Base-by-base conservation (phyloP, 2,329 filamentous ascomycete genomes). In the Monosporascus sp. region DNA sequence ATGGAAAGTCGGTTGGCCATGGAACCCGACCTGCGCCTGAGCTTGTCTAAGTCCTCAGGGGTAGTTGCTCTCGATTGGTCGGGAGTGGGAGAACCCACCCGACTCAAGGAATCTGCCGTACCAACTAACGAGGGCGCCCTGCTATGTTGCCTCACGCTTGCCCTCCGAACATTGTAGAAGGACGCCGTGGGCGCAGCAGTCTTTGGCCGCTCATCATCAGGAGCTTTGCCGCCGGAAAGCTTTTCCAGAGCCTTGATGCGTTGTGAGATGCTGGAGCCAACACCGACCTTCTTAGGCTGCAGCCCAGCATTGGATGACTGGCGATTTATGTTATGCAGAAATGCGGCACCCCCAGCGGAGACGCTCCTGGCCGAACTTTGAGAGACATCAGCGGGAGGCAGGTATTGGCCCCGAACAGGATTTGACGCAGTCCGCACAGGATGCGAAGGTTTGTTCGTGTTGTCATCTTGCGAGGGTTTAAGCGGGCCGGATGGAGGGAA, bases 171-270 rank as follows among this genome's bases (percentile, higher is more conserved):
- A 17, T 74, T 71, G 50, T 78, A 73, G 58, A 79, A 72, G 37
- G 73, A 66, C 43, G 76, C 68, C 9, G 70, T 68, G 18, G 74
- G 64, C 24, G 70, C 54, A 3, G 59, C 60, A 11, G 60, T 63
- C 55, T 56, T 63, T 56, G 59, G 63, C 51, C 64, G 57, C 57
- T 48, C 20, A 17, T 62, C 63, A 39, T 65, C 62, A 6, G 43
- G 57, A 9, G 67, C 60, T 45, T 69, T 57, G 65, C 68, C 65
- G 65, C 78, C 71, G 54, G 85, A 79, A 59, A 94, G 79, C 69
- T 90, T 92, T 66, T 96, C 89, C 50, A 99, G 76, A 6, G 92
- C 91, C 70, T 96, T 95, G 68, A 97, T 97, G 43, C 94, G 87
- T 68, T 93, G 90, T 3, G 93, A 95, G 55, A 99, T 97, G 60